Base-by-base conservation (phyloP, 2,329 filamentous ascomycete species). In the Fusarium longipes region DNA sequence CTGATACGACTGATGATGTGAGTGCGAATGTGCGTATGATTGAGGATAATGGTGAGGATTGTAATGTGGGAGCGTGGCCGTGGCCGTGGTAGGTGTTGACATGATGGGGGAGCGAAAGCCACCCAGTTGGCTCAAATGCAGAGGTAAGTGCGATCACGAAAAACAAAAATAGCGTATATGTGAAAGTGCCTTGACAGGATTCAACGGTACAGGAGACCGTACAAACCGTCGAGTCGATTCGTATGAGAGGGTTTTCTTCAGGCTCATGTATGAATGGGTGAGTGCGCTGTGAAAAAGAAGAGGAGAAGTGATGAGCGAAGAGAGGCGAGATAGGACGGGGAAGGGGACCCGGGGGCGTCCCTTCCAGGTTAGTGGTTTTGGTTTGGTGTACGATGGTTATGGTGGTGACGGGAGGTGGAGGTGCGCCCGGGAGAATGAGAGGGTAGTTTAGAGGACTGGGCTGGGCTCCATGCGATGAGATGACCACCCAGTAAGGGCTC, bases 11-110 rank as follows among this genome's bases (percentile, higher is more conserved):
- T 74, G 75, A 44, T 75, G 75, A 54, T 76, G 73, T 48, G 77
- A 64, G 42, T 78, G 73, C 74, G 73, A 71, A 82, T 85, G 74
- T 63, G 82, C 77, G 68, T 83, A 79, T 63, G 82, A 84, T 44
- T 84, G 76, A 74, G 88, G 86, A 75, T 87, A 84, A 75, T 89
- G 89, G 82, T 86, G 85, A 65, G 86, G 85, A 79, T 89, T 87
- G 79, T 90, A 89, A 74, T 86, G 87, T 77, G 89, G 89, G 76
- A 92, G 84, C 71, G 89, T 91, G 75, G 89, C 89, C 78, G 90
- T 91, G 74, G 89, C 90, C 75, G 89, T 91, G 65, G 91, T 93
- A 71, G 92, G 91, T 72, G 91, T 93, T 84, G 92, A 94, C 92
- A 95, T 94, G 74, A 70, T 69, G 69, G 50, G 54, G 59, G 56